Conservation (phyloP, 106 monocot genomes). For the Vanilla planifolia region DNA sequence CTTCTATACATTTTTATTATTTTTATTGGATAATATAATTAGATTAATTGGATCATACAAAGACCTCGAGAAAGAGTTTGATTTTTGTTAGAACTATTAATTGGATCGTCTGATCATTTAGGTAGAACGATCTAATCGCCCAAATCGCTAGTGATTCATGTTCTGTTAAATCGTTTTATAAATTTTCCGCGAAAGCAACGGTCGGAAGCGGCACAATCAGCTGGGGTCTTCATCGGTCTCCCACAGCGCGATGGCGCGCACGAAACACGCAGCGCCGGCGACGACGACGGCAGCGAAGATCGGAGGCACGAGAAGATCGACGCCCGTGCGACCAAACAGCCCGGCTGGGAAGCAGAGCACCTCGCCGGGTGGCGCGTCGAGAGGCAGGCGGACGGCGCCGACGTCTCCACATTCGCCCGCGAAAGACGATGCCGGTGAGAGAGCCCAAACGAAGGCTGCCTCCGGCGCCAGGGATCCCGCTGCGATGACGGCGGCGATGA, state of each 20-base stretch:
- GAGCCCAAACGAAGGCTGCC: constrained; percentile 55
- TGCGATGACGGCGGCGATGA: constrained; percentile 40
- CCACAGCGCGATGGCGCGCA: constrained; percentile 50
- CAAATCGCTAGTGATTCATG: too few relatives aligned
- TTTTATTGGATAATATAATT: too few relatives aligned
- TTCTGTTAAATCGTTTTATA: too few relatives aligned
- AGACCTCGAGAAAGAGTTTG: too few relatives aligned
- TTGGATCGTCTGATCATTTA: too few relatives aligned
- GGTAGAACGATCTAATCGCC: too few relatives aligned
- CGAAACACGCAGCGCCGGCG: constrained; percentile 29
- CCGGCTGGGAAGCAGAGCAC: constrained; percentile 11
- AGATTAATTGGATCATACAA: too few relatives aligned
- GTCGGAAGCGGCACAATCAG: too few relatives aligned
- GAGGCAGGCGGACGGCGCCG: constrained; percentile 23
- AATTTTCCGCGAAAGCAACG: too few relatives aligned
- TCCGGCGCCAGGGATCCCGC: constrained; percentile 51
- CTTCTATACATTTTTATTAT: too few relatives aligned
- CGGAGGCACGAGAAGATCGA: constrained; percentile 12
- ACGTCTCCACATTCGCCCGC: constrained; percentile 10
- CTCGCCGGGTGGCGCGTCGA: constrained; percentile 16
- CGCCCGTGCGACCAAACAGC: constrained; percentile 5
- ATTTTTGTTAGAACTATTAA: too few relatives aligned
- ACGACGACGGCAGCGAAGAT: constrained; percentile 55
- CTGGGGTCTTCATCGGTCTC: constrained; percentile 16
- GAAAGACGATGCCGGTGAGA: constrained; percentile 28